Percentiles rank a stretch among this genome's conserved stretches.
Evolutionary conservation across 371 early-diverging fungal genomes (phyloP).

Genomic region (Basidiobolus meristosporus): DNA sequence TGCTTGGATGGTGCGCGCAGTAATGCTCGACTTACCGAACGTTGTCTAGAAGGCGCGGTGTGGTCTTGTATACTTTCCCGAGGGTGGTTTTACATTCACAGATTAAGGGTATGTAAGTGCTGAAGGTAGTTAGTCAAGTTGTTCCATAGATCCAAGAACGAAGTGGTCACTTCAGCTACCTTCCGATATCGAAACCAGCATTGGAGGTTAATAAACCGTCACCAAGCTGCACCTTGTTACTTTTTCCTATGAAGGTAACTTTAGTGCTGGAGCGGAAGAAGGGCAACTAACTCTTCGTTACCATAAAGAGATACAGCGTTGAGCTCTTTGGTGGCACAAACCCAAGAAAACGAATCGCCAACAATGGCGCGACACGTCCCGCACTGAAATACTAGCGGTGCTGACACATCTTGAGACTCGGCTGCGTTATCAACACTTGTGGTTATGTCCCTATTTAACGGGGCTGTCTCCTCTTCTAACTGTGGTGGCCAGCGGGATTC

Average conservation of each 20-base stretch:
- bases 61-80: constrained; percentile 4
- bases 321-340: constrained; percentile 1
- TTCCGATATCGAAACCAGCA: background rate
- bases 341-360: constrained; percentile 4
- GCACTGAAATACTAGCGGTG: constrained; percentile 4
- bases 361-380: constrained; percentile 2
- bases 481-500: too few relatives aligned
- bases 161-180: too few relatives aligned
- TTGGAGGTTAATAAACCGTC: background rate
- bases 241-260: background rate
- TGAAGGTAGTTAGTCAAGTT: constrained; percentile 1
- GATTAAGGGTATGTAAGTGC: constrained; percentile 1
- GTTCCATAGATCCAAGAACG: too few relatives aligned
- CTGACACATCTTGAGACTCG: constrained; percentile 1
- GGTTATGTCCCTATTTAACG: too few relatives aligned
- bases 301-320: constrained; percentile 1
- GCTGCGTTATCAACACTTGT: background rate
- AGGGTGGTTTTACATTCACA: constrained; percentile 1
- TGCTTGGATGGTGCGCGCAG: too few relatives aligned
- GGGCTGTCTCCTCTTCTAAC: too few relatives aligned
- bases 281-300: background rate
- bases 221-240: background rate
- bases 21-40: constrained; percentile 4
- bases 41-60: constrained; percentile 4
- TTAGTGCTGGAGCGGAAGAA: background rate